Evolutionary conservation across 1,284 basidiomycete species (phyloP).

Genomic region (Flammula alnicola): DNA sequence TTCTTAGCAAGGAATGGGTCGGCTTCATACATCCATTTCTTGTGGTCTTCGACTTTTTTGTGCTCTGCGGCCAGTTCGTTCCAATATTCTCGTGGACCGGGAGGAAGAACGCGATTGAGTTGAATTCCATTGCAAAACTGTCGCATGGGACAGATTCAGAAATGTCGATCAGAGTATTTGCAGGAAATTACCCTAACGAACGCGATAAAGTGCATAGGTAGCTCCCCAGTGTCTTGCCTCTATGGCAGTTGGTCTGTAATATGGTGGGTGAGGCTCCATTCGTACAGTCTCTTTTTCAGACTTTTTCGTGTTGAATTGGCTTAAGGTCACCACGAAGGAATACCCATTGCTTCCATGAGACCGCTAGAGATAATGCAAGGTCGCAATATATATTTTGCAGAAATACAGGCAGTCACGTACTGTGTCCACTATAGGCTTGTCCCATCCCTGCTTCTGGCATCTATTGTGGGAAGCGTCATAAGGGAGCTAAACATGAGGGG

Average conservation of each 20-base stretch:
- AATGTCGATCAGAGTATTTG: conserved; percentile 18
- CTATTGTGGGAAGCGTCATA: conserved; percentile 1
- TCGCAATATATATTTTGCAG: conserved; percentile 7
- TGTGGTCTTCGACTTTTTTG: conserved; percentile 67
- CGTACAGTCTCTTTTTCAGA: conserved; percentile 73
- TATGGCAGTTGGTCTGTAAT: conserved; percentile 61
- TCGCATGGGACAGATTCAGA: conserved; percentile 27
- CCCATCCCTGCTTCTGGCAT: conserved; percentile 88
- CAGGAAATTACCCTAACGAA: conserved; percentile 48
- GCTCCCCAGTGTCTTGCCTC: conserved; percentile 90
- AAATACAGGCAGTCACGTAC: conserved; percentile 46
- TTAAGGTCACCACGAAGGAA: conserved; percentile 69
- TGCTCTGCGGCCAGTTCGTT: conserved; percentile 74
- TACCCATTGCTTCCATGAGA: conserved; percentile 56
- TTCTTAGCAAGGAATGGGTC: conserved; percentile 84
- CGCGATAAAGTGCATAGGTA: conserved; percentile 85
- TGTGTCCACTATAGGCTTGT: conserved; percentile 75
- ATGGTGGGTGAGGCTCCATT: conserved; percentile 72
- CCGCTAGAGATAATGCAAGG: conserved; percentile 17
- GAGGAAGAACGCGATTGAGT: conserved; percentile 78
- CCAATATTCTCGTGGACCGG: conserved; percentile 87
- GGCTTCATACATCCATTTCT: conserved; percentile 84
- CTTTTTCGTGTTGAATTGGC: conserved; percentile 70
- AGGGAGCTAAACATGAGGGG: not conserved
- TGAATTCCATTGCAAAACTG: conserved; percentile 84